These are phyloP conservation scores for Lachnellula subtilissima DNA, from an alignment of 2,329 filamentous ascomycete species.

Conservation along the genomic window DNA sequence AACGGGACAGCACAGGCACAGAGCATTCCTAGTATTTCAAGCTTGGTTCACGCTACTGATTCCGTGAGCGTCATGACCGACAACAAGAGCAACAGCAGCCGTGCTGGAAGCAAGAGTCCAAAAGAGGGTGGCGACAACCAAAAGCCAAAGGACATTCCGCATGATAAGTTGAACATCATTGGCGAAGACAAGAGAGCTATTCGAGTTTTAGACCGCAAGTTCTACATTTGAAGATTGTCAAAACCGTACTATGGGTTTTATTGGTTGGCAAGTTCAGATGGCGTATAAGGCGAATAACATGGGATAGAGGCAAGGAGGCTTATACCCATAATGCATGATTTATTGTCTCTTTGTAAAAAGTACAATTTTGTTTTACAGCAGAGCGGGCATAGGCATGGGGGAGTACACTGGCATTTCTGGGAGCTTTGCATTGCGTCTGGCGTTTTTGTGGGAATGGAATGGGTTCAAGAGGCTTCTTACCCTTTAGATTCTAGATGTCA, in stretches of 20 bases:
- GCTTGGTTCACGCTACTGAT: slow-evolving; percentile 28
- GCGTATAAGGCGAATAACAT: background rate
- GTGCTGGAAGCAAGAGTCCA: slow-evolving; percentile 26
- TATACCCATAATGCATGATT: background rate
- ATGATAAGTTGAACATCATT: slow-evolving; percentile 44
- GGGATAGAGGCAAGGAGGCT: background rate
- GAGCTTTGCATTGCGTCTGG: slow-evolving; percentile 14
- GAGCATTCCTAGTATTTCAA: slow-evolving; percentile 30
- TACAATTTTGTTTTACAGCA: background rate
- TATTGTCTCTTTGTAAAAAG: background rate
- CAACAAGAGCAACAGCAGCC: slow-evolving; percentile 28
- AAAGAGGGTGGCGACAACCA: slow-evolving; percentile 15
- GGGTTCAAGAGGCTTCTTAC: no score
- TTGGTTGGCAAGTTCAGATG: no score
- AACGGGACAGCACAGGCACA: slow-evolving; percentile 24
- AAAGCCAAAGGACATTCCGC: slow-evolving; percentile 51
- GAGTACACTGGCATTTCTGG: background rate
- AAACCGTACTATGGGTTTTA: no score
- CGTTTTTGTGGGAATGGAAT: slow-evolving; percentile 4
- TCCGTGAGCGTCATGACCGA: slow-evolving; percentile 26
- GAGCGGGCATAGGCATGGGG: background rate
- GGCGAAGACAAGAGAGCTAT: slow-evolving; percentile 63
- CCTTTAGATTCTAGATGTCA: no score
- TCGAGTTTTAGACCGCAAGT: slow-evolving; percentile 59
- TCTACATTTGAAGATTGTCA: slow-evolving; percentile 32